Conservation (phyloP, 805 yeast species). For the Yarrowia bubula region DNA sequence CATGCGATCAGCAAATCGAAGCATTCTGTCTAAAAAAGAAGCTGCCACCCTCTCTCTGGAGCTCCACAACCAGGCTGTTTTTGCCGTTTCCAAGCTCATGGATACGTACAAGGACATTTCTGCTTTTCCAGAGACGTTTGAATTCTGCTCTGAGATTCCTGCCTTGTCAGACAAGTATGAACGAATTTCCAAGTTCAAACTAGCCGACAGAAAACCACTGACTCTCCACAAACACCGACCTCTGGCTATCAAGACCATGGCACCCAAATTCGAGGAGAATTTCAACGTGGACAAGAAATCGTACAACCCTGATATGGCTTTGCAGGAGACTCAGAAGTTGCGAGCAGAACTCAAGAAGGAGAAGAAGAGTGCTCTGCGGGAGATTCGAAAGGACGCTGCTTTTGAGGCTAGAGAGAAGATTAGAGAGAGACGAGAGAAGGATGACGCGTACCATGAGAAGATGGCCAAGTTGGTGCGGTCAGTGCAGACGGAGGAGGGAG, state of each 20-base stretch:
- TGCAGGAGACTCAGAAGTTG: constrained; percentile 81
- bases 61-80: constrained; percentile 14
- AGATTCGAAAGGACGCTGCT: constrained; percentile 81
- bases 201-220: constrained; percentile 62
- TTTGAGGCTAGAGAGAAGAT: constrained; percentile 86
- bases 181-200: constrained; percentile 50
- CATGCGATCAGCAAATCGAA: not conserved
- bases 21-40: not conserved
- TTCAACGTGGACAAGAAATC: constrained; percentile 94
- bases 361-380: constrained; percentile 81
- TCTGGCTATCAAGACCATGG: constrained; percentile 74
- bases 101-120: constrained; percentile 54
- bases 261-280: constrained; percentile 93
- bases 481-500: constrained; percentile 91
- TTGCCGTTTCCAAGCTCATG: constrained; percentile 12
- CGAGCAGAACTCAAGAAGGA: constrained; percentile 86
- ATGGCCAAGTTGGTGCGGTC: constrained; percentile 84
- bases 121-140: constrained; percentile 58
- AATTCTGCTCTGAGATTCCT: constrained; percentile 8
- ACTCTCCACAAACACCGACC: constrained; percentile 80
- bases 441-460: constrained; percentile 80
- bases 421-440: constrained; percentile 68
- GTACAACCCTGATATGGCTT: constrained; percentile 75
- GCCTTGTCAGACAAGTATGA: constrained; percentile 43
- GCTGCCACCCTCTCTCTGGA: not conserved